Evolutionary conservation across 495 filamentous ascomycete species (phyloP), one percentile per base, ranked within the genome.

Genomic region (Articulospora tetracladia): DNA sequence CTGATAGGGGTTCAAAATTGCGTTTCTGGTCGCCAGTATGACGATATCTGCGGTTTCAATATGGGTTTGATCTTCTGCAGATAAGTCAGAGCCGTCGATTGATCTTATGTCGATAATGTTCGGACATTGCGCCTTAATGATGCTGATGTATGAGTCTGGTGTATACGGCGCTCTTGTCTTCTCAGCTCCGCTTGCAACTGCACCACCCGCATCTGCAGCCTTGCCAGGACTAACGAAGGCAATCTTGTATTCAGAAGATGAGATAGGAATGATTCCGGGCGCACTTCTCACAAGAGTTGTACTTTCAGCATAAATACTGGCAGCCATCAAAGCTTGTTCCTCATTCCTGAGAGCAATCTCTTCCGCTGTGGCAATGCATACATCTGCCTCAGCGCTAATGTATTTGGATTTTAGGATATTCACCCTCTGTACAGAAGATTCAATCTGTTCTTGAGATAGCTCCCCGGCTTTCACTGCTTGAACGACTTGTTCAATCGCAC

Each of bases 201-300:
- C 78, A 46, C 78, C 78, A 32, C 77, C 73, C 0, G 69, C 70
- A 1, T 72, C 68, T 19, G 64, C 72, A 0, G 68, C 66, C 20
- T 71, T 75, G n/a, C 74, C 74, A 1, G 78, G 78, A 56, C 75
- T 74, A n/a, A 79, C 68, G 39, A 77, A 73, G 10, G 76, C 66
- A 44, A 79, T 64, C 8, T 68, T 76, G 3, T 62, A 66, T 48
- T 58, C 17, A n/a, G 34, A 4, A 3, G 28, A 28, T 7, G 72
- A 65, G 19, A 81, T 49, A 1, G 78, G 76, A 19, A 81, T 65
- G n/a, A 66, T 25, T 0, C 59, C 44, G 2, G 64, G 51, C 0
- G 60, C 62, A 50, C 70, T 69, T 1, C 78, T 72, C 24, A 81
- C 75, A 48, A 81, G 56, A 0, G 77, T 79, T 3, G 72, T 72